Evolutionary conservation across 768 basidiomycete species (phyloP).

Genomic region (Chalciporus chontae): DNA sequence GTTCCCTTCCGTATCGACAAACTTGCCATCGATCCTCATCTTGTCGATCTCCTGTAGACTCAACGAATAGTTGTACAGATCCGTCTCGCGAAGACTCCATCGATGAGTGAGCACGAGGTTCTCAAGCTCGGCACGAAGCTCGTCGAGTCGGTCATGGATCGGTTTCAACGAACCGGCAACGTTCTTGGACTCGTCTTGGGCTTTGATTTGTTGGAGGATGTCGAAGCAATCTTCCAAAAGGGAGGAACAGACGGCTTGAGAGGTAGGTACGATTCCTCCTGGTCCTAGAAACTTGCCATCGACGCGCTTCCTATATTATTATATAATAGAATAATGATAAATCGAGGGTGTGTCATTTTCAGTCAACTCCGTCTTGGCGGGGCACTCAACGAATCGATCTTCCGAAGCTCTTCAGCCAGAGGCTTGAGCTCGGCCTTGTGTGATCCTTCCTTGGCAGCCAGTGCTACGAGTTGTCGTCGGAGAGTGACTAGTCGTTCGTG

Average conservation of each 20-base stretch:
- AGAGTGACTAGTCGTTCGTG: slow-evolving; percentile 87
- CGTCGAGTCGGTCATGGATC: slow-evolving; percentile 87
- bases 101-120: slow-evolving; percentile 90
- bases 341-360: not conserved
- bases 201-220: slow-evolving; percentile 91
- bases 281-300: slow-evolving; percentile 95
- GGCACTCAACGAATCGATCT: slow-evolving; percentile 91
- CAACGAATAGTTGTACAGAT: slow-evolving; percentile 89
- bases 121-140: slow-evolving; percentile 86
- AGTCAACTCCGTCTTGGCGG: too few relatives aligned
- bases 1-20: slow-evolving; percentile 91
- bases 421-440: slow-evolving; percentile 87
- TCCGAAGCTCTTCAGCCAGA: slow-evolving; percentile 86
- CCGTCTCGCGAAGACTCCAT: slow-evolving; percentile 94
- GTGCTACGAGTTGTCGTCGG: slow-evolving; percentile 81
- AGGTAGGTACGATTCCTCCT: slow-evolving; percentile 84
- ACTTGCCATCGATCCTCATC: slow-evolving; percentile 96
- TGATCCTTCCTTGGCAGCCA: slow-evolving; percentile 84
- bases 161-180: slow-evolving; percentile 84
- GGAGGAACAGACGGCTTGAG: slow-evolving; percentile 88
- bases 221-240: slow-evolving; percentile 97
- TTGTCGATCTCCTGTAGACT: slow-evolving; percentile 95
- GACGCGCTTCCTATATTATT: slow-evolving; percentile 87
- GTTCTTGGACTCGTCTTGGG: slow-evolving; percentile 85
- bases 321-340: too few relatives aligned